A percentile compares a stretch with the other conserved stretches of the same genome.
Evolutionary conservation across 129 eudicot genomes (phyloP).

Genomic region (Flaveria robusta): DNA sequence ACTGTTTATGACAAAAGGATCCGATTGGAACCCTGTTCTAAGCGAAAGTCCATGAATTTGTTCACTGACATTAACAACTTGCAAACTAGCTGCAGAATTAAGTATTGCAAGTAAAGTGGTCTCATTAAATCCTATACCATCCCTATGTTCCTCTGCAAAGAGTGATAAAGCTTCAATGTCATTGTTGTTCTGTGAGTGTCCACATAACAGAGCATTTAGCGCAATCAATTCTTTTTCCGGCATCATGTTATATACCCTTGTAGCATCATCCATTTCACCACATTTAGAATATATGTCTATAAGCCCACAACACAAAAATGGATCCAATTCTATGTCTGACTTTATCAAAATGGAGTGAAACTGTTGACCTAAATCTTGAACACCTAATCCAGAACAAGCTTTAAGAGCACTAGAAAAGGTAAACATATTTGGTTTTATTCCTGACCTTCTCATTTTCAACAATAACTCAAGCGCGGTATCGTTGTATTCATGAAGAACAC

Average conservation of each 20-base stretch:
- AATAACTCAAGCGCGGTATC: conserved; percentile 53
- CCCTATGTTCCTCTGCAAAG: conserved; percentile 44
- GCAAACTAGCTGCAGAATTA: conserved; percentile 61
- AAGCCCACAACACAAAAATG: conserved; percentile 64
- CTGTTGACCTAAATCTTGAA: conserved; percentile 62
- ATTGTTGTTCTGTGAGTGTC: conserved; percentile 55
- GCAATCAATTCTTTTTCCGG: conserved; percentile 60
- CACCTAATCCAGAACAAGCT: conserved; percentile 74
- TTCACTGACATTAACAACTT: conserved; percentile 37
- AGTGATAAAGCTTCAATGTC: conserved; percentile 49
- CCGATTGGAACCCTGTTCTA: conserved; percentile 64
- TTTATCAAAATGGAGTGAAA: conserved; percentile 64
- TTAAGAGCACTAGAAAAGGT: conserved; percentile 85
- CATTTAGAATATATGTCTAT: conserved; percentile 86
- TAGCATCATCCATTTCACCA: conserved; percentile 53
- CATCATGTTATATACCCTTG: conserved; percentile 53
- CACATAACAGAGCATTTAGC: conserved; percentile 65
- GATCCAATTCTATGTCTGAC: conserved; percentile 56
- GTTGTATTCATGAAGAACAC: conserved; percentile 66
- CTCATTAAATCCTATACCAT: conserved; percentile 51
- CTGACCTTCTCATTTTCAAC: conserved; percentile 57
- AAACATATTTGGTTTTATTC: conserved; percentile 60
- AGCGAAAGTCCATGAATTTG: conserved; percentile 65
- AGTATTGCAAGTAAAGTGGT: conserved; percentile 69
- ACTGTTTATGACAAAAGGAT: conserved; percentile 63